Conservation (phyloP, 2,329 filamentous ascomycete genomes). For the Botryosphaeria agaves region DNA sequence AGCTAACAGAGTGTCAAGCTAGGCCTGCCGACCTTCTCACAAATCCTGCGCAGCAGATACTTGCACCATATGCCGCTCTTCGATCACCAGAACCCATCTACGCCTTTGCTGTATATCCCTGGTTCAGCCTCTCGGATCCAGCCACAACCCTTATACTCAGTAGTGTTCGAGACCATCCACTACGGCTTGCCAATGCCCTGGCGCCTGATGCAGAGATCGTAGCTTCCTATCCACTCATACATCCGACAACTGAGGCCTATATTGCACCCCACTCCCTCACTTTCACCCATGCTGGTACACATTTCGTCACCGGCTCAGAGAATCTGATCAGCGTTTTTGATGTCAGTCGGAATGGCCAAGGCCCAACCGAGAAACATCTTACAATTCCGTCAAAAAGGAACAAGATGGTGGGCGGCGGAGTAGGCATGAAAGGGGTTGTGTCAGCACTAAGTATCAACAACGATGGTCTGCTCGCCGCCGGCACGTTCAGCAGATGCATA, state of each 20-base stretch:
- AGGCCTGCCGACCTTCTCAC: constrained; percentile 32
- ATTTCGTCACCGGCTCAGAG: constrained; percentile 40
- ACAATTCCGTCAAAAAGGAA: constrained; percentile 29
- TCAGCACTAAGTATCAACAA: constrained; percentile 29
- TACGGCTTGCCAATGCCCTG: constrained; percentile 38
- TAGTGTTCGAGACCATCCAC: constrained; percentile 35
- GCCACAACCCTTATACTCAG: constrained; percentile 33
- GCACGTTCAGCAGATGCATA: constrained; percentile 37
- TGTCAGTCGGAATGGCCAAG: constrained; percentile 26
- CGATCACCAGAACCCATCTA: constrained; percentile 32
- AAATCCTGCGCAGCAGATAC: constrained; percentile 13
- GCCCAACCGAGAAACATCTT: constrained; percentile 25
- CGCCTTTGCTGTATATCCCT: constrained; percentile 35
- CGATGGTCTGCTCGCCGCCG: constrained; percentile 36
- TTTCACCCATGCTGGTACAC: constrained; percentile 30
- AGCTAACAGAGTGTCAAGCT: no score
- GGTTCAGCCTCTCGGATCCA: constrained; percentile 33
- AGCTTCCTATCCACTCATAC: constrained; percentile 37
- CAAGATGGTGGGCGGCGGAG: constrained; percentile 21
- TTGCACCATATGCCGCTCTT: constrained; percentile 30
- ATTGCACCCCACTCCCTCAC: constrained; percentile 36
- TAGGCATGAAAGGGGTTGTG: constrained; percentile 38
- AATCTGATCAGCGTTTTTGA: constrained; percentile 40
- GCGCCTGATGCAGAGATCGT: constrained; percentile 21
- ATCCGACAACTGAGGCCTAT: constrained; percentile 37